Conservation (phyloP, 768 basidiomycete genomes). For the Mycena amicta region DNA sequence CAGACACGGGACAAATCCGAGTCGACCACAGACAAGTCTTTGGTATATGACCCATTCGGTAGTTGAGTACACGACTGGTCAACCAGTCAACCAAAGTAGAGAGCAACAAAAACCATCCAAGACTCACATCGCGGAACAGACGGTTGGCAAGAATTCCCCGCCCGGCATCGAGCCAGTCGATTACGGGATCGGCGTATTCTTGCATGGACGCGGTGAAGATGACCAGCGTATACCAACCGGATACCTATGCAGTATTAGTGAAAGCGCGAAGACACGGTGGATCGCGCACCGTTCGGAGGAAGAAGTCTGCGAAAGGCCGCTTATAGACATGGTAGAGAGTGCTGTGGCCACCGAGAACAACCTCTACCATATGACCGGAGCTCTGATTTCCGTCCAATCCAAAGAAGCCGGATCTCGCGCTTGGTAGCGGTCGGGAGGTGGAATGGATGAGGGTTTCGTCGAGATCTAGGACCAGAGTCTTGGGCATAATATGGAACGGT, state of each 20-base stretch:
- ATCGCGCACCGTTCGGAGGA: slow-evolving; percentile 75
- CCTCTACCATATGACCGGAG: slow-evolving; percentile 88
- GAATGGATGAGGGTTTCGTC: slow-evolving; percentile 99
- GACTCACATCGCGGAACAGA: slow-evolving; percentile 87
- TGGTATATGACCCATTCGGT: slow-evolving; percentile 92
- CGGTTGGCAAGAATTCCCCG: slow-evolving; percentile 87
- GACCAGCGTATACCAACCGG: slow-evolving; percentile 97
- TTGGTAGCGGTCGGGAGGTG: slow-evolving; percentile 76
- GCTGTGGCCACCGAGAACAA: slow-evolving; percentile 83
- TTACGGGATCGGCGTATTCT: slow-evolving; percentile 99
- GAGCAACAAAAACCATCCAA: slow-evolving; percentile 1
- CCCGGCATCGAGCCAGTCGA: slow-evolving; percentile 97
- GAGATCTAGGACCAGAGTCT: slow-evolving; percentile 95
- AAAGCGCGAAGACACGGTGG: slow-evolving; percentile 24
- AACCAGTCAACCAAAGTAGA: slow-evolving; percentile 12
- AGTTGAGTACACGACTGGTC: slow-evolving; percentile 87
- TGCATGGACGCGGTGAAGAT: slow-evolving; percentile 99
- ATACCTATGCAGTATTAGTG: slow-evolving; percentile 63
- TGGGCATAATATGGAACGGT: slow-evolving; percentile 80
- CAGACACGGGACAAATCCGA: slow-evolving; percentile 90
- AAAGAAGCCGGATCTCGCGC: slow-evolving; percentile 61
- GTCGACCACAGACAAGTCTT: slow-evolving; percentile 88
- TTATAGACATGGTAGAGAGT: slow-evolving; percentile 99
- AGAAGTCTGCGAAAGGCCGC: slow-evolving; percentile 95
- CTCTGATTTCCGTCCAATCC: slow-evolving; percentile 65